Evolutionary conservation across 768 basidiomycete genomes (phyloP), one percentile per base, ranked within the genome.

Genomic region (Mycena vulgaris): DNA sequence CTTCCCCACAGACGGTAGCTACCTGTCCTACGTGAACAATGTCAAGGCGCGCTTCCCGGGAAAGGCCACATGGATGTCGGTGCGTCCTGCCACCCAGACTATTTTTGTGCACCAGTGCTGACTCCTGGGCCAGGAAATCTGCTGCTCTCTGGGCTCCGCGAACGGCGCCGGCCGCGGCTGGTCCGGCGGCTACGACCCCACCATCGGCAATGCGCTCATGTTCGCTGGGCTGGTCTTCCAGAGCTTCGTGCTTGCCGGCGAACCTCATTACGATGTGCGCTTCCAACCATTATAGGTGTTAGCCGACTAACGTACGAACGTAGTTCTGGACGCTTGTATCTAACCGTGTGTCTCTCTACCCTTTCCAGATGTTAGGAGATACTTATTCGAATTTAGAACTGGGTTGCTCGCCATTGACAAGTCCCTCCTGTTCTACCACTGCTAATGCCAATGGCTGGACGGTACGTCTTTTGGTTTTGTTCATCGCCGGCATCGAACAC

Each of bases 381-480:
- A 3, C n/a, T 45, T 3, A 45, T 9, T 45, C n/a, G 21, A n/a
- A 45, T 11, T 19, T 23, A 17, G 39, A 10, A 23, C 30, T 40
- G 10, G 85, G 84, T 3, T 86, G 85, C 66, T 74, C 80, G 4
- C 83, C 84, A 7, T 60, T 77, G 35, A 79, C 74, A 30, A 80
- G 79, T 58, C 60, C 81, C 0, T 75, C 78, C 3, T 86, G 85
- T 30, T 73, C 79, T 16, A 81, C 79, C 9, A 78, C 75, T 1
- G 65, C 78, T 21, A 85, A 86, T 63, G 75, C 80, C 0, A 75
- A 79, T 55, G 85, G 85, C 21, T 86, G 84, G 84, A 84, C 53
- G 31, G 53, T 55, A 28, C n/a, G 53, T 13, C 4, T 45, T 21
- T n/a, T n/a, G n/a, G n/a, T n/a, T n/a, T n/a, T n/a, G n/a, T 7